Percentiles rank a stretch among this genome's conserved stretches.
Conservation (phyloP, 345 rosid species). For the Melastoma malabathricum region DNA sequence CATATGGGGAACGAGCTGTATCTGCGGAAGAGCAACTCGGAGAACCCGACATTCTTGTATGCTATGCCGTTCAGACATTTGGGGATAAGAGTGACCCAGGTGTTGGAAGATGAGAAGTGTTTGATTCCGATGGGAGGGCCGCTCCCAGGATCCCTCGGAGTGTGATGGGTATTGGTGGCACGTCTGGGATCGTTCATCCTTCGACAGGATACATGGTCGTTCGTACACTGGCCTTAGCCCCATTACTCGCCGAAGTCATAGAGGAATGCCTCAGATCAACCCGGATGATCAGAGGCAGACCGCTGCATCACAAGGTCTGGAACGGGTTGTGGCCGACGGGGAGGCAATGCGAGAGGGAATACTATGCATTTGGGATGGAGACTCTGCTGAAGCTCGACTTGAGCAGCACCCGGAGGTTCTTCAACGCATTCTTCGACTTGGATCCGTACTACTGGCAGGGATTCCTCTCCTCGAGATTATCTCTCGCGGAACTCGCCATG, state of each 20-base stretch:
- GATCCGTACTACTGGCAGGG: slow-evolving; percentile 56
- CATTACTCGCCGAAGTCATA: slow-evolving; percentile 30
- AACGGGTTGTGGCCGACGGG: slow-evolving; percentile 45
- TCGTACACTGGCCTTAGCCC: slow-evolving; percentile 34
- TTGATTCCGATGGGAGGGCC: slow-evolving; percentile 77
- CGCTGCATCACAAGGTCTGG: slow-evolving; percentile 42
- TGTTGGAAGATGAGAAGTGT: slow-evolving; percentile 55
- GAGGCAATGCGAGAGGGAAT: slow-evolving; percentile 27
- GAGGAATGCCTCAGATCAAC: slow-evolving; percentile 56
- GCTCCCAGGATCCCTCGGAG: slow-evolving; percentile 49
- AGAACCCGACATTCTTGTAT: slow-evolving; percentile 38
- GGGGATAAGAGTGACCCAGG: slow-evolving; percentile 41
- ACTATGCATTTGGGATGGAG: slow-evolving; percentile 55
- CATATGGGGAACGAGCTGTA: slow-evolving; percentile 54
- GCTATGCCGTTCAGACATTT: slow-evolving; percentile 61
- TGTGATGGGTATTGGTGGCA: slow-evolving; percentile 56
- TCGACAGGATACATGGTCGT: slow-evolving; percentile 63
- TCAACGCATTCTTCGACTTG: slow-evolving; percentile 51
- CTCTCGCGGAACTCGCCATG: slow-evolving; percentile 26
- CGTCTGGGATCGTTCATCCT: slow-evolving; percentile 55
- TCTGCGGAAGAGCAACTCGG: slow-evolving; percentile 27
- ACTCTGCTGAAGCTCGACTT: slow-evolving; percentile 48
- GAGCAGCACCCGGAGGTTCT: slow-evolving; percentile 35
- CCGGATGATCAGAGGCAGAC: slow-evolving; percentile 51
- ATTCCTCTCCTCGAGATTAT: slow-evolving; percentile 44